These are phyloP conservation scores for Alternaria gaisen DNA, from an alignment of 2,329 filamentous ascomycete genomes.

Conservation along the genomic window DNA sequence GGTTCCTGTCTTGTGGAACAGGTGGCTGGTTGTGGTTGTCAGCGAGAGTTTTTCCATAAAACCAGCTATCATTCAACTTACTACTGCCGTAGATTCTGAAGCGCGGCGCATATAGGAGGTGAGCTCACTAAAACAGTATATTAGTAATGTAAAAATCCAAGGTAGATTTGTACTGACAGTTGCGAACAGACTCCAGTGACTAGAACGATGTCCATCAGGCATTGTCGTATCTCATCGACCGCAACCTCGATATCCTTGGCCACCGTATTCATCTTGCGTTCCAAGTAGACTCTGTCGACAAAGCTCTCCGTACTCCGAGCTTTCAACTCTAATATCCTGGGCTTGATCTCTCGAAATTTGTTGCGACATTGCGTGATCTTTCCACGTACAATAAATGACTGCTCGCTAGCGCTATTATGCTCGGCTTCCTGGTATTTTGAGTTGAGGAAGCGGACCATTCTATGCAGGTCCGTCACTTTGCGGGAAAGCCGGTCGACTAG, in stretches of 20 bases:
- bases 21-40: not conserved
- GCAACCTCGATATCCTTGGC: slow-evolving; percentile 21
- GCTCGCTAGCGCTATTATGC: not conserved
- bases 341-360: slow-evolving; percentile 15
- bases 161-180: not conserved
- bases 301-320: slow-evolving; percentile 15
- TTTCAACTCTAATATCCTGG: slow-evolving; percentile 15
- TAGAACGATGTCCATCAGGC: slow-evolving; percentile 10
- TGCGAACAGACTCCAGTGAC: not conserved
- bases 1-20: slow-evolving; percentile 1
- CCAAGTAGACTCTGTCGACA: slow-evolving; percentile 18
- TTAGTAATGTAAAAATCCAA: not conserved
- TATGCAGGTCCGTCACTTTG: slow-evolving; percentile 14
- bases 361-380: slow-evolving; percentile 11
- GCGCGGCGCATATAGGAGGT: not conserved
- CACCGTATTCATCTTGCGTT: slow-evolving; percentile 14
- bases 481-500: slow-evolving; percentile 3
- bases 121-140: not conserved
- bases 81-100: not conserved
- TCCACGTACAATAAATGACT: slow-evolving; percentile 14
- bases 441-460: slow-evolving; percentile 16
- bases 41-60: not conserved
- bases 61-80: not conserved
- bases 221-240: slow-evolving; percentile 19
- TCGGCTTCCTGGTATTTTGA: slow-evolving; percentile 13